Percentiles rank a stretch among this genome's conserved stretches.
phyloP scores from a whole-genome alignment of 176 grass and related monocot species.

The Aegilops speltoides region DNA sequence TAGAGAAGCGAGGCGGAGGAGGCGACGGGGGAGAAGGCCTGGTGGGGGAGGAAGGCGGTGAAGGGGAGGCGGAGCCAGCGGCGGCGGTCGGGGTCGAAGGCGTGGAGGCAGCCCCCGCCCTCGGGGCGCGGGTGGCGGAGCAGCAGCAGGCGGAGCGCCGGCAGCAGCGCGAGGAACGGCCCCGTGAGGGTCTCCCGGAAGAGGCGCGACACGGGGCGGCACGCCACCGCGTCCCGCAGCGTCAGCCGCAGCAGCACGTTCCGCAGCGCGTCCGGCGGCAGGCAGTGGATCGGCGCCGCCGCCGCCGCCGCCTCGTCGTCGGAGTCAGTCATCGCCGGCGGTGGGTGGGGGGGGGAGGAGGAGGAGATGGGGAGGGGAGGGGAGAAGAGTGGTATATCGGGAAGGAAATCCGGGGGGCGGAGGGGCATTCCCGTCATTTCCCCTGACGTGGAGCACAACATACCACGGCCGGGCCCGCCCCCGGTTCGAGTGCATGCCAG shows the following conservation, averaged over 20 bases:
- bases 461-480: not conserved
- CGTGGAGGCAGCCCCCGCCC: conserved; percentile 65
- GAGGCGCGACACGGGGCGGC: conserved; percentile 65
- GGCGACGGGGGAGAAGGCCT: conserved; percentile 81
- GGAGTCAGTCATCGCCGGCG: not conserved
- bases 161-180: conserved; percentile 48
- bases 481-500: not conserved
- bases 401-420: not conserved
- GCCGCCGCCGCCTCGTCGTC: not conserved
- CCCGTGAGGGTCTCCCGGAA: conserved; percentile 58
- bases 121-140: conserved; percentile 78
- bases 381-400: not conserved
- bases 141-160: conserved; percentile 59
- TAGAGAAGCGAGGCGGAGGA: conserved; percentile 90
- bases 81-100: conserved; percentile 72
- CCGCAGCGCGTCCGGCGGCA: conserved; percentile 77
- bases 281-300: conserved; percentile 62
- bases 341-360: not conserved
- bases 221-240: conserved; percentile 68
- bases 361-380: no score
- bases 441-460: not conserved
- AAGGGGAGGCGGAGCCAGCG: conserved; percentile 86
- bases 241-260: conserved; percentile 81
- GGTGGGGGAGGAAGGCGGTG: conserved; percentile 78
- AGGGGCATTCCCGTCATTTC: conserved; percentile 24